A percentile compares a stretch with the other conserved stretches of the same genome.
Evolutionary conservation across 805 yeast genomes (phyloP).

Genomic region (Yarrowia bubula): DNA sequence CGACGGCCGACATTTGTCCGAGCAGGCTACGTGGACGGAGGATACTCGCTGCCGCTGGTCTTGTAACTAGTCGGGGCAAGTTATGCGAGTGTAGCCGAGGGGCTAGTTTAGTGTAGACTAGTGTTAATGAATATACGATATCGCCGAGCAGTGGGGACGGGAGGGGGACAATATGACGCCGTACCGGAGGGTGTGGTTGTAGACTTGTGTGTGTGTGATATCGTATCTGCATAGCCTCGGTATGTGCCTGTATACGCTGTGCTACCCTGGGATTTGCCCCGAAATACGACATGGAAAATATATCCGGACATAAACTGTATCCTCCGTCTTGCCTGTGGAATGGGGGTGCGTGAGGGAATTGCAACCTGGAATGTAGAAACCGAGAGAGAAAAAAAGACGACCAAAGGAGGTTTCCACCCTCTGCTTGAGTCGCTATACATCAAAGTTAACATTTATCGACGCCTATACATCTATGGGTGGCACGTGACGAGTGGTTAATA

Average conservation of each 20-base stretch:
- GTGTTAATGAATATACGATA: conserved; percentile 2
- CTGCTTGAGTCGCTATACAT: background rate
- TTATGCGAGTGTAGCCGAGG: conserved; percentile 20
- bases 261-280: background rate
- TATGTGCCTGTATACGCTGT: background rate
- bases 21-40: conserved; percentile 7
- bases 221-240: background rate
- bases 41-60: conserved; percentile 21
- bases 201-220: no score
- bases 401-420: background rate
- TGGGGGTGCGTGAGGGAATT: conserved; percentile 16
- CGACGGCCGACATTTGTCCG: conserved; percentile 14
- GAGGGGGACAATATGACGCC: background rate
- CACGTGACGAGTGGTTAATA: background rate
- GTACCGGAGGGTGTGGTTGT: background rate
- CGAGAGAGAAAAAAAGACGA: background rate
- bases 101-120: conserved; percentile 10
- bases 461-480: background rate
- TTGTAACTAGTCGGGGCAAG: conserved; percentile 18
- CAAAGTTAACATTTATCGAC: background rate
- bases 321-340: background rate
- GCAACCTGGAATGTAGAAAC: conserved; percentile 3
- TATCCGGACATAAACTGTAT: conserved; percentile 20
- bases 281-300: background rate
- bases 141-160: background rate